Evolutionary conservation across 768 basidiomycete genomes (phyloP), one percentile per base, ranked within the genome.

Genomic region (Podaxis pistillaris): DNA sequence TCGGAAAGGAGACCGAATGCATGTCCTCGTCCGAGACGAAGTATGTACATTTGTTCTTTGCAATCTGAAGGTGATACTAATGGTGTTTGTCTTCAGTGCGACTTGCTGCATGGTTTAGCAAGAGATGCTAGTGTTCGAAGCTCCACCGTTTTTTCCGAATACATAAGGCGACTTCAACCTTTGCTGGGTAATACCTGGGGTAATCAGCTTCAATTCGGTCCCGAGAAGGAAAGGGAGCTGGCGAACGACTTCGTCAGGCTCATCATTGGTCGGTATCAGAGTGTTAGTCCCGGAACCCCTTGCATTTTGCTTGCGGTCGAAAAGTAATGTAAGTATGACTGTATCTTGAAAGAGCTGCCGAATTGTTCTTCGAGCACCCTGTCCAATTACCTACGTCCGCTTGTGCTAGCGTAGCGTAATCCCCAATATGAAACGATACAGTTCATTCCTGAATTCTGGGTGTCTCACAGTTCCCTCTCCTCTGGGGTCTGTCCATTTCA

Each of bases 1-100:
- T 60, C 78, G 79, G 40, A 68, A 74, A 9, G 80, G 78, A 3
- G 61, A 69, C 3, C 71, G 74, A 33, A 67, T 89, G 17, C 69
- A 74, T 5, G 74, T 88, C 2, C 79, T 81, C 4, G 73, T 86
- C 17, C 79, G 77, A 36, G 79, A 84, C 40, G 74, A 82, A 62
- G 83, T 79, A 68, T 58, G 71, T 64, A 26, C 52, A 41, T 26
- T 26, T 61, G 40, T 33, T 33, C 30, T 9, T 33, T 63, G 37
- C 37, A 22, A 11, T 44, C 33, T 33, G 47, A 12, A 38, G 3
- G 58, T 55, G 26, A 26, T 28, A 24, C 52, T 33, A 50, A 53
- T 28, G 65, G 59, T 46, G 19, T n/a, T 38, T 49, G 33, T 46
- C n/a, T 9, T n/a, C 41, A 86, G 83, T 81, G 78, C 52, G 66